Evolutionary conservation across 208 protist species (phyloP).

Genomic region (Acanthamoeba healyi): DNA sequence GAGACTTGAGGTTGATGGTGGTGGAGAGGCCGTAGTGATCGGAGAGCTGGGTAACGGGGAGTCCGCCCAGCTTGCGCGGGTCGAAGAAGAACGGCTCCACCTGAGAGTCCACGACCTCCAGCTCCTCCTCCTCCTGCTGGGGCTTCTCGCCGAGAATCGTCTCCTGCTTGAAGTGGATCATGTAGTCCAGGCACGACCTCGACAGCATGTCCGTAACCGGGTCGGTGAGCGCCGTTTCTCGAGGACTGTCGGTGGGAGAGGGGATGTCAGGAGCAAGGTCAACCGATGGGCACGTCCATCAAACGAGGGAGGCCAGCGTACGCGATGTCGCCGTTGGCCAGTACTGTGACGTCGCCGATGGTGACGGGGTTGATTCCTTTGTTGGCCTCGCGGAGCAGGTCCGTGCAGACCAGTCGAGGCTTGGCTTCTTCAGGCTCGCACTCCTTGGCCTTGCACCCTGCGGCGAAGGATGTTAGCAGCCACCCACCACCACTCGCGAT

Average conservation of each 20-base stretch:
- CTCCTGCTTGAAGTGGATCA: slow-evolving; percentile 65
- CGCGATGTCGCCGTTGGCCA: background rate
- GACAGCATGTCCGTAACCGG: slow-evolving; percentile 67
- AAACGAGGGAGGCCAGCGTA: background rate
- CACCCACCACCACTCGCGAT: background rate
- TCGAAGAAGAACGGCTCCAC: slow-evolving; percentile 70
- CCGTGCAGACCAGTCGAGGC: background rate
- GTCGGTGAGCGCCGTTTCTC: slow-evolving; percentile 39
- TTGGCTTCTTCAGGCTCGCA: background rate
- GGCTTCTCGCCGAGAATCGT: background rate
- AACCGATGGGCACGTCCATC: background rate
- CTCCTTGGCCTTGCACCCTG: slow-evolving; percentile 36
- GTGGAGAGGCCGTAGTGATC: slow-evolving; percentile 71
- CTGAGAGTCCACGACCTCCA: background rate
- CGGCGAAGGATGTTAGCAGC: too few species aligned
- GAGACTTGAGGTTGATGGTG: background rate
- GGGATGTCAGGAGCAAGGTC: too few species aligned
- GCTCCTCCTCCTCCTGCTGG: background rate
- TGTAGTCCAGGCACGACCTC: slow-evolving; percentile 67
- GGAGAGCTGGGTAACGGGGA: slow-evolving; percentile 61
- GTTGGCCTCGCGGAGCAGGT: slow-evolving; percentile 26
- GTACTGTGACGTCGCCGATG: slow-evolving; percentile 54
- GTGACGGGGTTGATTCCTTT: slow-evolving; percentile 56
- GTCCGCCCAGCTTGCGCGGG: slow-evolving; percentile 38
- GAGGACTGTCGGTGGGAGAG: background rate